Evolutionary conservation across 345 rosid genomes (phyloP), one percentile per base, ranked within the genome.

Genomic region (Angophora floribunda): DNA sequence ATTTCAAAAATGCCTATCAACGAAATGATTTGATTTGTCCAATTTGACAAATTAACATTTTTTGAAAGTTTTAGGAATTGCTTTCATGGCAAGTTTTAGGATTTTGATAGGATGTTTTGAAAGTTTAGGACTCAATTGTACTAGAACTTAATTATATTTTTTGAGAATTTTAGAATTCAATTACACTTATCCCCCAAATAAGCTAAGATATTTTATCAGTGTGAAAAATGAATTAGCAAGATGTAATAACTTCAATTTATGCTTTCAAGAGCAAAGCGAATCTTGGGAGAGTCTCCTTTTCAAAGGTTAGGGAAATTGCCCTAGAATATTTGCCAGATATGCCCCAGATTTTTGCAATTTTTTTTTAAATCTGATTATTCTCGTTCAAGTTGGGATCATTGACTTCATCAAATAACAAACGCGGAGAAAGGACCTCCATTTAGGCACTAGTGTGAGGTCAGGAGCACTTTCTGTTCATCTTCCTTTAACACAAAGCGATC

Each of bases 201-300:
- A 36, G 4, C 41, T 36, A 21, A 4, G 13, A 5, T 55, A 12
- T 22, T 55, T 55, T 55, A 55, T 1, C 1, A 12, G 0, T 5
- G 28, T 22, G 13, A 55, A 55, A 55, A 55, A 21, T 55, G 61
- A 55, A 55, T 55, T 22, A 55, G 1, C 6, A 5, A 55, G 11
- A 22, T 12, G 0, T 55, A 55, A 55, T 2, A 28, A 55, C 0
- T 1, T 55, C 2, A 28, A 22, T 55, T 22, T 2, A 9, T 1
- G 12, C 41, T 36, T 36, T 36, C 28, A 61, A 28, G 70, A 61
- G 16, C 8, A 28, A 36, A 61, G 70, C n/a, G 75, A 7, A 63
- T n/a, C 75, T n/a, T n/a, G 67, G 75, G 75, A 7, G 21, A 63
- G 75, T 17, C 75, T n/a, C n/a, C 41, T n/a, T 14, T 17, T 41